Evolutionary conservation across 2,329 filamentous ascomycete genomes (phyloP).

Genomic region (Zalaria sp.): DNA sequence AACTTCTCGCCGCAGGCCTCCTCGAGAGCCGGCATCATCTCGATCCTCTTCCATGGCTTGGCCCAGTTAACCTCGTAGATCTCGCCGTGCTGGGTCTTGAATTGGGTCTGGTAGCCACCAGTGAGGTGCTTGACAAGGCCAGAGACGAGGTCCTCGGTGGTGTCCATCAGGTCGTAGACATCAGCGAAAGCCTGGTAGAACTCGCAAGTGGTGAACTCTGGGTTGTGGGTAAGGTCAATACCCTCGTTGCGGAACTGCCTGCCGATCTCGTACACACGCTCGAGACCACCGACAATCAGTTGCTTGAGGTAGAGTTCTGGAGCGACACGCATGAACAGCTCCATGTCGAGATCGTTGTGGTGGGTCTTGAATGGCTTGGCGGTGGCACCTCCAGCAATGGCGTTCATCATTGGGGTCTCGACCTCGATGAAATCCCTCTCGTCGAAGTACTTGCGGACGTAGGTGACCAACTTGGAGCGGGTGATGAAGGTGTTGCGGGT

Average conservation of each 20-base stretch:
- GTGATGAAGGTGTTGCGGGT: constrained; percentile 74
- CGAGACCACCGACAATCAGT: constrained; percentile 82
- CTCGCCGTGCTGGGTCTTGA: constrained; percentile 76
- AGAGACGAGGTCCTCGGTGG: constrained; percentile 88
- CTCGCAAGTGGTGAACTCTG: constrained; percentile 93
- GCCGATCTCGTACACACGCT: constrained; percentile 91
- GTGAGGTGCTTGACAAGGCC: constrained; percentile 79
- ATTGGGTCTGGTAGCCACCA: constrained; percentile 72
- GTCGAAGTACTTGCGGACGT: constrained; percentile 81
- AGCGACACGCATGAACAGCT: constrained; percentile 88
- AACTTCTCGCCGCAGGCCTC: constrained; percentile 86
- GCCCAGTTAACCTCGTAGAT: constrained; percentile 91
- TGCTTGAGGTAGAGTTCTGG: constrained; percentile 97
- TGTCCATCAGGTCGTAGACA: constrained; percentile 77
- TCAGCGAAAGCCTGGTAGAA: constrained; percentile 86
- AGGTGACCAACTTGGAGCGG: constrained; percentile 74
- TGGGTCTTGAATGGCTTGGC: constrained; percentile 90
- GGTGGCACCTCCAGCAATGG: constrained; percentile 88
- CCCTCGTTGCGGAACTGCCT: constrained; percentile 92
- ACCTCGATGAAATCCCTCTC: constrained; percentile 76
- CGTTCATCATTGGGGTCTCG: constrained; percentile 95
- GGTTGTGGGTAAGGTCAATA: constrained; percentile 89
- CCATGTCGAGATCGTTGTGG: constrained; percentile 88
- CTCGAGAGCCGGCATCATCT: constrained; percentile 93
- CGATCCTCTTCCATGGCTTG: constrained; percentile 78